A percentile compares a stretch with the other conserved stretches of the same genome.
These are phyloP conservation scores for Heimioporus retisporus DNA, from an alignment of 1,284 basidiomycete genomes.

Conservation along the genomic window DNA sequence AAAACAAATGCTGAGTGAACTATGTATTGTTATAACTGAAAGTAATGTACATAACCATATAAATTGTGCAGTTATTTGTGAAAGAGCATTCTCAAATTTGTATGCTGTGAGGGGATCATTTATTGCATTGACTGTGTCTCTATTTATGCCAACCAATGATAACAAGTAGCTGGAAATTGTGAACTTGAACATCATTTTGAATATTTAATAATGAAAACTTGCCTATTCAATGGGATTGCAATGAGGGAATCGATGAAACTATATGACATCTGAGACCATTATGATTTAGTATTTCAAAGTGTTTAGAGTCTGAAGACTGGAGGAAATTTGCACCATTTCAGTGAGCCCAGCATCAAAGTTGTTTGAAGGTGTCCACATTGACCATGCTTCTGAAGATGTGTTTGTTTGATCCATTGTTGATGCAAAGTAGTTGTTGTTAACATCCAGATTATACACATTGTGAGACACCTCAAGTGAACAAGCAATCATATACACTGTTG, in stretches of 20 bases:
- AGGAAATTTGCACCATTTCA: not conserved
- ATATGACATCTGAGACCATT: too few species aligned
- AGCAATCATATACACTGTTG: not conserved
- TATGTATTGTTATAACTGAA: too few species aligned
- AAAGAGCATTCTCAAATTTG: constrained; percentile 1
- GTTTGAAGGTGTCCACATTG: not conserved
- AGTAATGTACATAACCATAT: not conserved
- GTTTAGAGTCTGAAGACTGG: not conserved
- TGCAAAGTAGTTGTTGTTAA: not conserved
- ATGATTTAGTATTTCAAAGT: not conserved
- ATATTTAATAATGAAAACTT: too few species aligned
- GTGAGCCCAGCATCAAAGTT: not conserved
- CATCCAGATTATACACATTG: not conserved
- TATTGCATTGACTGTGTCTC: not conserved
- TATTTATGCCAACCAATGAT: not conserved
- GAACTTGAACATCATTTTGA: too few species aligned
- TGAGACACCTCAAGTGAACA: constrained; percentile 1
- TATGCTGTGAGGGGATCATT: not conserved
- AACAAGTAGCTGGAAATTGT: not conserved
- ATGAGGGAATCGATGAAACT: too few species aligned
- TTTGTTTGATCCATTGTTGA: not conserved
- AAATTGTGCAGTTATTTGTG: not conserved
- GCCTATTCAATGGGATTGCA: too few species aligned
- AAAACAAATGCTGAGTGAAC: too few species aligned
- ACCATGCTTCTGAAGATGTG: not conserved